These are phyloP conservation scores for Leptographium galeiforme DNA, from an alignment of 2,329 filamentous ascomycete species.

Conservation along the genomic window DNA sequence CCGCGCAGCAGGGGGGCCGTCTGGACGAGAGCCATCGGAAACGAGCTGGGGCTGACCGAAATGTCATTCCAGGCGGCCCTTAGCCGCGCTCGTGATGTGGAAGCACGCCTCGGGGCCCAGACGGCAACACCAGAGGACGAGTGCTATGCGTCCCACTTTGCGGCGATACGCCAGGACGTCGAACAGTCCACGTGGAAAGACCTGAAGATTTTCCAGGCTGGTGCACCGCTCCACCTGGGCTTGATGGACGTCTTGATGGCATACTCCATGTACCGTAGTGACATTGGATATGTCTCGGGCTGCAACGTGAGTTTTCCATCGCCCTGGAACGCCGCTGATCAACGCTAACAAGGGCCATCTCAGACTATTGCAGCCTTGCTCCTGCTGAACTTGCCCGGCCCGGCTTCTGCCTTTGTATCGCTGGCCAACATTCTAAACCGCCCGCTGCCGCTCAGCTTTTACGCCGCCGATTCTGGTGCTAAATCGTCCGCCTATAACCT, in stretches of 20 bases:
- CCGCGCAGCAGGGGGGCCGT: constrained; percentile 55
- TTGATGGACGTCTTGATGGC: constrained; percentile 63
- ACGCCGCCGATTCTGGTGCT: constrained; percentile 54
- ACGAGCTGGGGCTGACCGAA: constrained; percentile 54
- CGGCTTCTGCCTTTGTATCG: constrained; percentile 53
- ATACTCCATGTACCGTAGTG: constrained; percentile 69
- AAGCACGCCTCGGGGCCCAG: constrained; percentile 38
- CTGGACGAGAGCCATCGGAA: constrained; percentile 60
- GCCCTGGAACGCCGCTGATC: background rate
- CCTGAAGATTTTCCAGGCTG: constrained; percentile 56
- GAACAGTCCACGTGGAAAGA: constrained; percentile 54
- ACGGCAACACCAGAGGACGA: constrained; percentile 40
- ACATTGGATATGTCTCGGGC: constrained; percentile 64
- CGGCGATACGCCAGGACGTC: constrained; percentile 50
- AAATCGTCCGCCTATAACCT: constrained; percentile 57
- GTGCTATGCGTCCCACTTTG: constrained; percentile 46
- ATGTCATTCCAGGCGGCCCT: constrained; percentile 60
- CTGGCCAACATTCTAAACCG: constrained; percentile 69
- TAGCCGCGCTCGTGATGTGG: constrained; percentile 48
- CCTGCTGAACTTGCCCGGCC: constrained; percentile 54
- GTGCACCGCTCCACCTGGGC: constrained; percentile 51
- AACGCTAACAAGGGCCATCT: background rate
- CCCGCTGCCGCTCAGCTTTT: constrained; percentile 61
- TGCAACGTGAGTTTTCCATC: constrained; percentile 48
- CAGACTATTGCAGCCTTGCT: constrained; percentile 61